These are phyloP conservation scores for Echeveria elegans DNA, from an alignment of 164 flowering plant species.

Conservation along the genomic window DNA sequence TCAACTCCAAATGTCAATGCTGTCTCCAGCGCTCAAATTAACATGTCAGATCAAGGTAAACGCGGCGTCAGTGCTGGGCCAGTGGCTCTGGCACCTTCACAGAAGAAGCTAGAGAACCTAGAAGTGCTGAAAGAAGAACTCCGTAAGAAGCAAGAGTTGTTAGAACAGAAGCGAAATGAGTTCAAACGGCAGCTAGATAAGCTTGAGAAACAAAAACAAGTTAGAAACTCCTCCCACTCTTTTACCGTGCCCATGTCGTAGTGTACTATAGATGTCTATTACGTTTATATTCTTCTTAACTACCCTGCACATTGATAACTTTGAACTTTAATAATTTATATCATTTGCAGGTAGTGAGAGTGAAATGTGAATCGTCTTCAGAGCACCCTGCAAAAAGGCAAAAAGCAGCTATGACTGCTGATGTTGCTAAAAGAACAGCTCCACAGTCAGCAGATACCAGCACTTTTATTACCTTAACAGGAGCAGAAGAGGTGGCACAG, in stretches of 20 bases:
- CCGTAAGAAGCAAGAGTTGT: conserved; percentile 81
- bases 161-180: conserved; percentile 76
- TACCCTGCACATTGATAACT: not conserved
- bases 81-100: conserved; percentile 38
- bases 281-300: not conserved
- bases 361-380: conserved; percentile 32
- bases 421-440: conserved; percentile 20
- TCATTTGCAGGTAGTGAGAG: conserved; percentile 45
- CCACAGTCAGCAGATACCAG: conserved; percentile 24
- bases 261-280: not conserved
- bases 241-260: too few relatives aligned
- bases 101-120: conserved; percentile 62
- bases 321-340: conserved; percentile 3
- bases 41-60: conserved; percentile 27
- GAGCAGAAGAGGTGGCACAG: conserved; percentile 22
- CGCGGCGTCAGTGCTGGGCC: conserved; percentile 29
- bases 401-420: conserved; percentile 28
- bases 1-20: not conserved
- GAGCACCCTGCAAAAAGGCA: conserved; percentile 48
- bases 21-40: conserved; percentile 22
- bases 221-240: conserved; percentile 21
- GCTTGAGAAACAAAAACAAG: conserved; percentile 79
- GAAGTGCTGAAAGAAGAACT: conserved; percentile 79
- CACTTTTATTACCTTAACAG: conserved; percentile 17
- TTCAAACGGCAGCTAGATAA: conserved; percentile 60